Base-by-base conservation (phyloP, 306 rosid genomes). In the Prunus mume region DNA sequence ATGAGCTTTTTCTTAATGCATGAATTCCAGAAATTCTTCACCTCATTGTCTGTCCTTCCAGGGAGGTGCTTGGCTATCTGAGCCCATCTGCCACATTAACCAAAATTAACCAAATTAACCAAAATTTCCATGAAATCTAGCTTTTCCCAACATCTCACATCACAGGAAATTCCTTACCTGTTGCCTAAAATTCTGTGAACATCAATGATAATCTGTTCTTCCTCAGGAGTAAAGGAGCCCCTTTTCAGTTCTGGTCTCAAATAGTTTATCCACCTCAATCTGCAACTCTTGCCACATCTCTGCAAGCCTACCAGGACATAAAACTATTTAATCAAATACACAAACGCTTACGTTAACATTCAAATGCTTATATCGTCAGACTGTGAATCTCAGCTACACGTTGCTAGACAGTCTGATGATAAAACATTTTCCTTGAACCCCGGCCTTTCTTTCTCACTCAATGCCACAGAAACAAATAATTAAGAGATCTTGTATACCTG, bases 41-140 rank as follows among this genome's bases (percentile, higher is more conserved):
- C 87, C 80, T 87, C 90, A 66, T 87, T 87, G 80, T 87, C 90
- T 22, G 90, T 87, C 64, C 90, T 87, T 77, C 90, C 90, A 0
- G 90, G 90, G 2, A 87, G 84, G 52, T 87, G 88, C 71, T 86
- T 86, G 3, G 88, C 86, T 65, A 87, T 87, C 6, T 84, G 90
- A 25, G 90, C 85, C 88, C 90, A 87, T 76, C 90, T 84, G 51
- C 6, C 6, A 22, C 52, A 45, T 9, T 17, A 9, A n/a, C 30
- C 28, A 51, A 51, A 49, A 60, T 9, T 4, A 45, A 60, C 9
- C 46, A 50, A 63, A 25, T 30, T 17, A 28, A 52, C 9, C 58
- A 11, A 47, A 47, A 52, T 14, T 52, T 6, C 9, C 22, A 52
- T 52, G 9, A 52, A 52, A 52, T 38, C 43, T 1, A 7, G 43